Evolutionary conservation across 305 asterid species (phyloP).

Genomic region (Stenogyne calaminthoides): DNA sequence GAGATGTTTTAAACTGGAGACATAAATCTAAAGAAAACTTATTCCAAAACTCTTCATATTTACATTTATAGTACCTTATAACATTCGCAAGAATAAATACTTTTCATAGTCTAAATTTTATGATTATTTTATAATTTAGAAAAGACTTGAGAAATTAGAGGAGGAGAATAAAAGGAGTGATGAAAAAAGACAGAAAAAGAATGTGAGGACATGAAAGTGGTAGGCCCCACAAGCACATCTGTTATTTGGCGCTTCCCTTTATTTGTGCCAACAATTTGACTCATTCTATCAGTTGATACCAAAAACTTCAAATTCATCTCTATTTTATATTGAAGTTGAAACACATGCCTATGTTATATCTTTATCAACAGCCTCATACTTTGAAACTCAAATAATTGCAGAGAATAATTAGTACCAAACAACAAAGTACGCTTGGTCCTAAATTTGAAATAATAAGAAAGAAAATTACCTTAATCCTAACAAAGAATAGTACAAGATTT

Average conservation of each 20-base stretch:
- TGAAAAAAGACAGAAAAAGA: not conserved
- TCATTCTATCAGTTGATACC: not conserved
- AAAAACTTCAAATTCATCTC: not conserved
- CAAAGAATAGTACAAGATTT: no score
- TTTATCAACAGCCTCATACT: no score
- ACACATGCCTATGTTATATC: not conserved
- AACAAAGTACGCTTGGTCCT: not conserved
- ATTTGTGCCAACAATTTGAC: conserved; percentile 7
- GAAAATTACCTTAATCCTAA: not conserved
- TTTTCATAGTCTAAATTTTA: no score
- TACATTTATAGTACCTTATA: not conserved
- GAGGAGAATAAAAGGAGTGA: conserved; percentile 15
- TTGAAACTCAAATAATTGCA: not conserved
- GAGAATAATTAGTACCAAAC: not conserved
- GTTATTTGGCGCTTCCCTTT: conserved; percentile 24
- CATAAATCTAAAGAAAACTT: not conserved
- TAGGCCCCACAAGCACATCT: not conserved
- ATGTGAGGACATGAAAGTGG: no score
- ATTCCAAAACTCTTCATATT: no score
- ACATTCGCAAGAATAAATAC: no score
- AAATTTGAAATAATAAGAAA: not conserved
- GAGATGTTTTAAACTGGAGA: not conserved
- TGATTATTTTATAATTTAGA: no score
- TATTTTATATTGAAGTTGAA: conserved; percentile 1
- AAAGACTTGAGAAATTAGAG: conserved; percentile 11